phyloP scores from a whole-genome alignment of 1,284 basidiomycete species.

The Bjerkandera adusta region DNA sequence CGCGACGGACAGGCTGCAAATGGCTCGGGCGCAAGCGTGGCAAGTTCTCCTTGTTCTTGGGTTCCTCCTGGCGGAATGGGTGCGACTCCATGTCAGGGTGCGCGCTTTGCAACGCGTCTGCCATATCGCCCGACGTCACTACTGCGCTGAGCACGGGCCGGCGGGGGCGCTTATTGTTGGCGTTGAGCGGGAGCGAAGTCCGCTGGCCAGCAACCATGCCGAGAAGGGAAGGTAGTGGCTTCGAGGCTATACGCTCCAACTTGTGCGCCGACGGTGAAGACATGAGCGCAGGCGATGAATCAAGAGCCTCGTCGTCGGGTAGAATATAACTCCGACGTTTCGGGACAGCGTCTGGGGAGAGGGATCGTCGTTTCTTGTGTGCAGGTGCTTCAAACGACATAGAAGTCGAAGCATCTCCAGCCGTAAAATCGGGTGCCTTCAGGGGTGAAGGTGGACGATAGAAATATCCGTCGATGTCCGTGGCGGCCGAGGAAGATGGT shows the following conservation, averaged over 20 bases:
- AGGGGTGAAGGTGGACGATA: slow-evolving; percentile 53
- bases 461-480: slow-evolving; percentile 58
- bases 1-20: slow-evolving; percentile 57
- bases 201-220: too few species aligned
- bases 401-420: slow-evolving; percentile 17
- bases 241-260: slow-evolving; percentile 53
- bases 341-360: slow-evolving; percentile 35
- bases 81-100: background rate
- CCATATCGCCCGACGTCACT: slow-evolving; percentile 42
- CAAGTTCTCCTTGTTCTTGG: slow-evolving; percentile 16
- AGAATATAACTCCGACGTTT: slow-evolving; percentile 15
- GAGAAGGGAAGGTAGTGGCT: slow-evolving; percentile 2
- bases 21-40: slow-evolving; percentile 21
- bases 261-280: slow-evolving; percentile 69
- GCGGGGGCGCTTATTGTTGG: slow-evolving; percentile 52
- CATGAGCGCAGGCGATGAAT: slow-evolving; percentile 57
- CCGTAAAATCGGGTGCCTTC: slow-evolving; percentile 7
- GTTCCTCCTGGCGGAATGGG: slow-evolving; percentile 2
- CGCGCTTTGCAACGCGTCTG: slow-evolving; percentile 16
- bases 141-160: slow-evolving; percentile 68
- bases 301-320: slow-evolving; percentile 29
- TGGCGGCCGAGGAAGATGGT: slow-evolving; percentile 49
- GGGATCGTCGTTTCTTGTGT: slow-evolving; percentile 64
- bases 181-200: slow-evolving; percentile 54
- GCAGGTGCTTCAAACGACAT: slow-evolving; percentile 38